Base-by-base conservation (phyloP, 2,329 filamentous ascomycete species). In the Botrytis hyacinthi region DNA sequence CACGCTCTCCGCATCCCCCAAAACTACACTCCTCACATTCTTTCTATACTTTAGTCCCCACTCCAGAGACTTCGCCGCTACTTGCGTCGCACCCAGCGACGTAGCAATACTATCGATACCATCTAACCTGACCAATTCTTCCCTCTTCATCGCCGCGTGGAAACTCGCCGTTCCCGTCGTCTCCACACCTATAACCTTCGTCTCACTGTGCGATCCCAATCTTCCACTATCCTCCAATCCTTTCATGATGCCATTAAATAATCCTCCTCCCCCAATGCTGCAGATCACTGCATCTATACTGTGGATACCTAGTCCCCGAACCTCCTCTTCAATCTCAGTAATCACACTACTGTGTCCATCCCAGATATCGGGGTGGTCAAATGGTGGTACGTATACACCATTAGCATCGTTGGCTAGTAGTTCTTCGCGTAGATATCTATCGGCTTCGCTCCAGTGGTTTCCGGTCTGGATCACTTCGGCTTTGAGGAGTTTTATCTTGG, bases 1-100 rank as follows among this genome's bases (percentile, higher is more conserved):
- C 32, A 93, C 93, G 0, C 95, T 95, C 79, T 96, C 93, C 5
- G 89, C 90, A 78, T 97, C 93, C 3, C 86, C 86, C 14, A 96
- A 84, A 0, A 94, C 91, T 4, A 88, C 83, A 75, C 87, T 90
- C 54, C 85, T 85, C 37, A 92, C 87, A 61, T 85, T 84, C 54
- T 87, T 81, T 1, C 83, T 81, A 68, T 68, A 72, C 32, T 48
- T 59, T 2, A 81, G 82, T 0, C 87, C 89, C 82, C 92, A 91
- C 76, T 90, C 87, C 82, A 92, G 92, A 0, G 92, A 89, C 76
- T 87, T 85, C 73, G 88, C 84, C 7, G 91, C 90, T 8, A 97
- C 92, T n/a, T 87, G 86, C 14, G 87, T 85, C n/a, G 91, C 91
- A 1, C 93, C 94, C 1, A 97, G 85, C 9, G 88, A 92, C 0